Percentiles rank a stretch among this genome's conserved stretches.
phyloP scores from a whole-genome alignment of 2,329 filamentous ascomycete genomes.

The Berkeleyomyces basicola region DNA sequence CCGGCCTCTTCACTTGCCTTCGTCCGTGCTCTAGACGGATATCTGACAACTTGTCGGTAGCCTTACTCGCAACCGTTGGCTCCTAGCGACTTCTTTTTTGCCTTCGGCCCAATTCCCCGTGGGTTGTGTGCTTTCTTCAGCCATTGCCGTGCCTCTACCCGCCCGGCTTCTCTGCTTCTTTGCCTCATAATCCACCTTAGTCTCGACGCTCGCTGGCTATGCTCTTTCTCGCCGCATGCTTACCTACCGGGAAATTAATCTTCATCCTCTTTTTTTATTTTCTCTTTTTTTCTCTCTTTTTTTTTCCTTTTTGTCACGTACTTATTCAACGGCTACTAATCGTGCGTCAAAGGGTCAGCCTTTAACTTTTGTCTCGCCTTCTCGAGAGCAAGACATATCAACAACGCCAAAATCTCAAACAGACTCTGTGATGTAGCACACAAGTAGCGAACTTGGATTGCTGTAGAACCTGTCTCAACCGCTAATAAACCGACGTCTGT shows the following conservation, averaged over 20 bases:
- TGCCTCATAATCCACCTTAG: neutral
- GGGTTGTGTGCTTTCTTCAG: too few relatives aligned
- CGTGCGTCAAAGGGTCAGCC: neutral
- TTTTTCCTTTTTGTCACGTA: neutral
- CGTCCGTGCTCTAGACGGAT: too few relatives aligned
- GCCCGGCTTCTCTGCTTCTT: neutral
- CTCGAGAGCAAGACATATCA: neutral
- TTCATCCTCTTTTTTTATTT: neutral
- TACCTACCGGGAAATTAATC: too few relatives aligned
- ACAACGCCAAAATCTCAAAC: neutral
- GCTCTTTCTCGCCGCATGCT: too few relatives aligned
- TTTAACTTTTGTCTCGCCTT: neutral
- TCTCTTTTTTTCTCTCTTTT: neutral
- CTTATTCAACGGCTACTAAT: neutral
- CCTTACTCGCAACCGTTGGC: too few relatives aligned
- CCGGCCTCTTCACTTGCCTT: too few relatives aligned
- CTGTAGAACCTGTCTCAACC: neutral
- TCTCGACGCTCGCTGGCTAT: neutral
- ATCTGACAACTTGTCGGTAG: too few relatives aligned
- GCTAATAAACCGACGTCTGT: neutral
- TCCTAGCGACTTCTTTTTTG: too few relatives aligned
- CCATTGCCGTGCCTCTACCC: too few relatives aligned
- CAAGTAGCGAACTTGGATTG: neutral
- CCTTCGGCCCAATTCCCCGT: too few relatives aligned
- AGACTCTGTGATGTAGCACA: neutral